phyloP scores from a whole-genome alignment of 257 asterid genomes.

The Leonotis leonurus region DNA sequence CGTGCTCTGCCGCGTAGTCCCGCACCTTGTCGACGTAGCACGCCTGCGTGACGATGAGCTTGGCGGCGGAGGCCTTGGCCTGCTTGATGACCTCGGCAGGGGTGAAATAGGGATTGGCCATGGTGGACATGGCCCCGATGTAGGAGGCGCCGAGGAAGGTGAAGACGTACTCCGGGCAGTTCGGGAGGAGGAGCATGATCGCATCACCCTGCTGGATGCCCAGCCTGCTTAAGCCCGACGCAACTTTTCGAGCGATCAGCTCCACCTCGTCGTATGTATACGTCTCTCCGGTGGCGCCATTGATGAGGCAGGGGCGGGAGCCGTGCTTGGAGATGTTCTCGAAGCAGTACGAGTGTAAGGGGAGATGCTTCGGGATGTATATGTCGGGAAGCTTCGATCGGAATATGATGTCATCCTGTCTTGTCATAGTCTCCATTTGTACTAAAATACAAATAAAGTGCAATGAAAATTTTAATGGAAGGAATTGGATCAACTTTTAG shows the following conservation, averaged over 20 bases:
- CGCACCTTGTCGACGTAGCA: constrained; percentile 52
- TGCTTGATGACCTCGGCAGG: constrained; percentile 64
- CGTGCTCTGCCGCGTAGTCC: constrained; percentile 33
- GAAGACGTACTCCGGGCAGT: constrained; percentile 58
- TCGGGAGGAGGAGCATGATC: constrained; percentile 77
- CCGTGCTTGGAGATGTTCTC: constrained; percentile 40
- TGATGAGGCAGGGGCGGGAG: constrained; percentile 50
- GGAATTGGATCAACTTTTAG: constrained; percentile 13
- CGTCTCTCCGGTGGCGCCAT: constrained; percentile 47
- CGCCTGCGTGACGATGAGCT: constrained; percentile 43
- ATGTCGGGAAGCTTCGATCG: constrained; percentile 75
- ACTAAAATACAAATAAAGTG: neutral
- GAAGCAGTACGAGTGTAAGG: constrained; percentile 74
- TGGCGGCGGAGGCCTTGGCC: constrained; percentile 52
- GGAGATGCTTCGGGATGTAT: constrained; percentile 65
- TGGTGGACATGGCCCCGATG: constrained; percentile 59
- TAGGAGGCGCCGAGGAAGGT: constrained; percentile 77
- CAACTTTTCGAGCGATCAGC: constrained; percentile 43
- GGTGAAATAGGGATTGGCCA: constrained; percentile 81
- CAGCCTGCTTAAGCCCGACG: constrained; percentile 44
- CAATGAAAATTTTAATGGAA: too few species aligned
- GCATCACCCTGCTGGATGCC: constrained; percentile 58
- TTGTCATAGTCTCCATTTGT: constrained; percentile 31
- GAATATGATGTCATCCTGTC: constrained; percentile 42
- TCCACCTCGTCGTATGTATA: constrained; percentile 67